phyloP scores from a whole-genome alignment of 2,329 filamentous ascomycete genomes.

The Claviceps spartinae region DNA sequence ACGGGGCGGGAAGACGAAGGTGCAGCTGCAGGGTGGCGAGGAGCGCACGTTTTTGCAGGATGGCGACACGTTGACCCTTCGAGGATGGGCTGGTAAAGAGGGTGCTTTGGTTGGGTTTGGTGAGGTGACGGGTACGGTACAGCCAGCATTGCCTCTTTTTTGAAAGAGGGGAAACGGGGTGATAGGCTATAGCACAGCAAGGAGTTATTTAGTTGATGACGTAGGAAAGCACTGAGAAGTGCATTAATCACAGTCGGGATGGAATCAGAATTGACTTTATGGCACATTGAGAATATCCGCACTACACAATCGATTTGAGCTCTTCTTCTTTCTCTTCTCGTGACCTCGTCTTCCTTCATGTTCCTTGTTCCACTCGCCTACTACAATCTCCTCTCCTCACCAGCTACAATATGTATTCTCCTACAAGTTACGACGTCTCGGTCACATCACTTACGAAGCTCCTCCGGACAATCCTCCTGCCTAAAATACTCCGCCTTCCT shows the following conservation, averaged over 20 bases:
- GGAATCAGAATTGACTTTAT: too few species aligned
- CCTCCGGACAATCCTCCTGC: conserved; percentile 34
- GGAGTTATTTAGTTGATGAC: too few species aligned
- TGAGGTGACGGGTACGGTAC: conserved; percentile 52
- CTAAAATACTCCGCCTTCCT: conserved; percentile 36
- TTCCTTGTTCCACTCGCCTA: too few species aligned
- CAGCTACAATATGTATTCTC: too few species aligned
- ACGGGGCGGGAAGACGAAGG: conserved; percentile 49
- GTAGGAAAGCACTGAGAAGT: too few species aligned
- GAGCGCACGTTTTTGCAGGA: conserved; percentile 61
- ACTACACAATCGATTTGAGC: too few species aligned
- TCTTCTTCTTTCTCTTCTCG: too few species aligned
- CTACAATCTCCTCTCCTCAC: too few species aligned
- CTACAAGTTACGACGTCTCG: not conserved
- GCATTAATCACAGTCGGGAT: too few species aligned
- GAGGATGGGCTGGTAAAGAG: conserved; percentile 52
- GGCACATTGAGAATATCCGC: too few species aligned
- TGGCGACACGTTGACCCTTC: conserved; percentile 55
- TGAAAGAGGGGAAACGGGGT: conserved; percentile 4
- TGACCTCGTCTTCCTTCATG: too few species aligned
- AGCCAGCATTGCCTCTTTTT: conserved; percentile 18
- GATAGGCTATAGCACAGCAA: not conserved
- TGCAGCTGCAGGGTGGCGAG: conserved; percentile 50
- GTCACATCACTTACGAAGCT: conserved; percentile 11
- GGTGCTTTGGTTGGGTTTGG: conserved; percentile 64